phyloP scores from a whole-genome alignment of 108 stramenopile genomes.

The Nannochloropsis gaditana region DNA sequence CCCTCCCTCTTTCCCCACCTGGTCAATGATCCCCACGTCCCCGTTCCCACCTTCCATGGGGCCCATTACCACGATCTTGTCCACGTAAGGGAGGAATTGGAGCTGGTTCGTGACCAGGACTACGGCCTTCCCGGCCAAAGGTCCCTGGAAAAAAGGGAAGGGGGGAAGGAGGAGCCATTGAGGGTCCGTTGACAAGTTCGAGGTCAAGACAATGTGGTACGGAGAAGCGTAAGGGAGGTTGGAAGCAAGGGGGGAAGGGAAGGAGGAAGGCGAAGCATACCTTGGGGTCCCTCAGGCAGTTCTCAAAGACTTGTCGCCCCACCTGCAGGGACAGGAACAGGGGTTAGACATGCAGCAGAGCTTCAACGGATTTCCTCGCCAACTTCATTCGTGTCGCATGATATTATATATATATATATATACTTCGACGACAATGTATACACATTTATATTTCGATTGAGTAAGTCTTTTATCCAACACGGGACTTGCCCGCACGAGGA shows the following conservation, averaged over 20 bases:
- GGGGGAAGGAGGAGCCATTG: neutral
- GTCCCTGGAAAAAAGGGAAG: neutral
- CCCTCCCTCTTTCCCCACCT: slow-evolving; percentile 30
- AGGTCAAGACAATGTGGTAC: no score
- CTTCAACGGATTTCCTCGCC: neutral
- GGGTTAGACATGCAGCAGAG: neutral
- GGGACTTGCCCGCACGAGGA: no score
- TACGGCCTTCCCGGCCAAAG: slow-evolving; percentile 49
- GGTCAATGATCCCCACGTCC: slow-evolving; percentile 42
- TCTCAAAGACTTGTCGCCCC: slow-evolving; percentile 69
- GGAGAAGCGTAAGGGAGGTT: neutral
- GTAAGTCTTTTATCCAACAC: no score
- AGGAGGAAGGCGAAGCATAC: neutral
- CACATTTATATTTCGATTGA: no score
- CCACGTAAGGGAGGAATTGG: slow-evolving; percentile 65
- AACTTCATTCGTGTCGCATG: neutral
- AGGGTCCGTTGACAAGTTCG: slow-evolving; percentile 22
- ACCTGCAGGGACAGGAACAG: slow-evolving; percentile 42
- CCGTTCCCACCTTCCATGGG: slow-evolving; percentile 64
- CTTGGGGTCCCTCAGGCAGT: slow-evolving; percentile 62
- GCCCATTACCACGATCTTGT: slow-evolving; percentile 63
- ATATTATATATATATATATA: neutral
- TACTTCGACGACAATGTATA: neutral
- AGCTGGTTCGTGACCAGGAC: slow-evolving; percentile 88
- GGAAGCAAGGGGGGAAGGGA: neutral